phyloP scores from a whole-genome alignment of 2,329 filamentous ascomycete species.

The Phyllosticta citrichinensis region DNA sequence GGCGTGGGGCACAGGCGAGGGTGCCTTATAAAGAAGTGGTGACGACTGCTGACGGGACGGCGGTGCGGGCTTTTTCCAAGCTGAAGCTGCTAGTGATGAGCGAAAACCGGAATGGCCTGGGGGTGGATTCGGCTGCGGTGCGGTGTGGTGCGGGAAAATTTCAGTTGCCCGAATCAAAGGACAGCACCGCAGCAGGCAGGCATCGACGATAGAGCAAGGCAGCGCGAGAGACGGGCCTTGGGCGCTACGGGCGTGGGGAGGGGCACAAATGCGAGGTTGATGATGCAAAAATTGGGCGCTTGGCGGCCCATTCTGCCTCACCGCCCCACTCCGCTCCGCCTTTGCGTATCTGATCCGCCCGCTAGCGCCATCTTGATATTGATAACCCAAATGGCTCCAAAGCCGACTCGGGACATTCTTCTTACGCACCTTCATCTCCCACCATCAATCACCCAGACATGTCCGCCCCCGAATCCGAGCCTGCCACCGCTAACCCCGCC shows the following conservation, averaged over 20 bases:
- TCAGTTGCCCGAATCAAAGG: neutral
- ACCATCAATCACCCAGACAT: conserved; percentile 1
- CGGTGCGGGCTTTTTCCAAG: conserved; percentile 6
- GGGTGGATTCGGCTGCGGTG: neutral
- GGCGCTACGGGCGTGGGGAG: neutral
- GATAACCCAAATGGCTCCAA: neutral
- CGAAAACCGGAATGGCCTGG: neutral
- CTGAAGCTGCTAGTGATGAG: neutral
- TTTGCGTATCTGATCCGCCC: conserved; percentile 1
- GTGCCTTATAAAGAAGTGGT: conserved; percentile 2
- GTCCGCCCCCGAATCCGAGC: conserved; percentile 16
- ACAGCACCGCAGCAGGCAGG: neutral
- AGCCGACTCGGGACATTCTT: conserved; percentile 3
- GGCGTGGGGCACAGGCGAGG: conserved; percentile 1
- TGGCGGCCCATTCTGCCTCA: neutral
- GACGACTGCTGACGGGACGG: conserved; percentile 3
- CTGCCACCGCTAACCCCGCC: conserved; percentile 15
- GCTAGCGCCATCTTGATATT: conserved; percentile 7
- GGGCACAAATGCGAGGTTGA: neutral
- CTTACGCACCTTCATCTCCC: conserved; percentile 5
- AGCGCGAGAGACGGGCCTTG: neutral
- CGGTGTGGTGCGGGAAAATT: neutral
- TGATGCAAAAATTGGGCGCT: conserved; percentile 2
- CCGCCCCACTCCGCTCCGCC: neutral
- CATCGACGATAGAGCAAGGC: neutral